These are phyloP conservation scores for Dendrocalamus sinicus DNA, from an alignment of 176 grass and related monocot species.

Conservation along the genomic window DNA sequence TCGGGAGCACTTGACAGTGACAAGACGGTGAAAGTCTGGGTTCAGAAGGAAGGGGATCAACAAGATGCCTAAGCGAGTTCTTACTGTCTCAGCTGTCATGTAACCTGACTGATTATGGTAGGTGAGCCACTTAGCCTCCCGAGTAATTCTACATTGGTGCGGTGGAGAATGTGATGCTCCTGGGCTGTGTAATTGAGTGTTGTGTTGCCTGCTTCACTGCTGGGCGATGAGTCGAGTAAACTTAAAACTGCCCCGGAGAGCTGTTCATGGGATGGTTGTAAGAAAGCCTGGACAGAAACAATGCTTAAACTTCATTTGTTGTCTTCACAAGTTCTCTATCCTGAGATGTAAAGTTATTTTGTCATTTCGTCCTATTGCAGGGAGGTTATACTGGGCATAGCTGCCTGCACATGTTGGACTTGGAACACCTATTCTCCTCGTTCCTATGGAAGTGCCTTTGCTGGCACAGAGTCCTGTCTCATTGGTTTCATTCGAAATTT, in stretches of 20 bases:
- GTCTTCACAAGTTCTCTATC: neutral
- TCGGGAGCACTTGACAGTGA: slow-evolving; percentile 80
- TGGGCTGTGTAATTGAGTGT: slow-evolving; percentile 47
- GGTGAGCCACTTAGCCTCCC: slow-evolving; percentile 46
- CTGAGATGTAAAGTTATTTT: neutral
- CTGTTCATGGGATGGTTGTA: slow-evolving; percentile 43
- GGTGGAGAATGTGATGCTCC: slow-evolving; percentile 41
- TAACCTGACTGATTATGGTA: slow-evolving; percentile 45
- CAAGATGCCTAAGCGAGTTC: slow-evolving; percentile 27
- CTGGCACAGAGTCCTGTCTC: neutral
- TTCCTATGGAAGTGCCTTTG: neutral
- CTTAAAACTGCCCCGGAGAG: slow-evolving; percentile 18
- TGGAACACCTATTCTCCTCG: neutral
- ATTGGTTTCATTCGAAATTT: neutral
- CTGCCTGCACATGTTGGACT: neutral
- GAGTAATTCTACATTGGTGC: slow-evolving; percentile 48
- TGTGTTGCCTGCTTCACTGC: slow-evolving; percentile 43
- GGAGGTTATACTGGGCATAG: neutral
- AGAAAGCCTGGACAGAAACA: slow-evolving; percentile 21
- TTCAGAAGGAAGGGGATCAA: slow-evolving; percentile 68
- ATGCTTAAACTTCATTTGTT: slow-evolving; percentile 18
- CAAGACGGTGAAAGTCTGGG: slow-evolving; percentile 93
- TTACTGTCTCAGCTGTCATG: slow-evolving; percentile 21
- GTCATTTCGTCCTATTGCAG: neutral
- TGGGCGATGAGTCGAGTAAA: slow-evolving; percentile 20